Conservation (phyloP, 2,329 filamentous ascomycete species). For the Pseudogymnoascus sp. region DNA sequence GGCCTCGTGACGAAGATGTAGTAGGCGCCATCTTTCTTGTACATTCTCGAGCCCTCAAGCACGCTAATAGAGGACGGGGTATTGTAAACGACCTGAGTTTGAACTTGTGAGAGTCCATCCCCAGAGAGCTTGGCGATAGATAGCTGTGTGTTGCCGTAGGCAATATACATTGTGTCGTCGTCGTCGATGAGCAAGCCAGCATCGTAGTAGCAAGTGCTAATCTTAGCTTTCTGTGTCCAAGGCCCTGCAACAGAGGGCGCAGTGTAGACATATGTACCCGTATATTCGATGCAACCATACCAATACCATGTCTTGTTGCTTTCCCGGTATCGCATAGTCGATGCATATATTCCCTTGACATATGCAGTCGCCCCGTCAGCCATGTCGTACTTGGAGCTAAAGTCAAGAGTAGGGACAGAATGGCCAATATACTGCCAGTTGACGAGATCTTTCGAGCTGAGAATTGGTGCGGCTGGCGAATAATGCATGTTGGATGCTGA, state of each 20-base stretch:
- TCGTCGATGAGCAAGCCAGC: slow-evolving; percentile 49
- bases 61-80: slow-evolving; percentile 29
- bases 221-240: slow-evolving; percentile 34
- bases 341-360: slow-evolving; percentile 49
- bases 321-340: slow-evolving; percentile 43
- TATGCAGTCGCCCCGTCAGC: slow-evolving; percentile 38
- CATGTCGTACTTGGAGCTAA: slow-evolving; percentile 43
- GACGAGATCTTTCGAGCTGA: slow-evolving; percentile 48
- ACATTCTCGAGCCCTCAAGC: slow-evolving; percentile 49
- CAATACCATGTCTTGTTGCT: slow-evolving; percentile 47
- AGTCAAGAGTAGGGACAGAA: slow-evolving; percentile 39
- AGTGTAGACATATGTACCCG: slow-evolving; percentile 47
- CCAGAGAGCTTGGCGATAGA: slow-evolving; percentile 43
- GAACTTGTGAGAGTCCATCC: slow-evolving; percentile 41
- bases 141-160: slow-evolving; percentile 44
- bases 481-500: slow-evolving; percentile 38
- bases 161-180: slow-evolving; percentile 52
- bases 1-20: slow-evolving; percentile 47
- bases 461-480: slow-evolving; percentile 45
- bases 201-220: slow-evolving; percentile 49
- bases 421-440: slow-evolving; percentile 43
- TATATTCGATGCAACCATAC: slow-evolving; percentile 47
- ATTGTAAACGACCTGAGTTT: slow-evolving; percentile 38
- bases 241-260: slow-evolving; percentile 35
- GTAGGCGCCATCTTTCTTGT: slow-evolving; percentile 49